A percentile compares a stretch with the other conserved stretches of the same genome.
Evolutionary conservation across 176 grass and related monocot species (phyloP).

Genomic region (Eragrostis nindensis): DNA sequence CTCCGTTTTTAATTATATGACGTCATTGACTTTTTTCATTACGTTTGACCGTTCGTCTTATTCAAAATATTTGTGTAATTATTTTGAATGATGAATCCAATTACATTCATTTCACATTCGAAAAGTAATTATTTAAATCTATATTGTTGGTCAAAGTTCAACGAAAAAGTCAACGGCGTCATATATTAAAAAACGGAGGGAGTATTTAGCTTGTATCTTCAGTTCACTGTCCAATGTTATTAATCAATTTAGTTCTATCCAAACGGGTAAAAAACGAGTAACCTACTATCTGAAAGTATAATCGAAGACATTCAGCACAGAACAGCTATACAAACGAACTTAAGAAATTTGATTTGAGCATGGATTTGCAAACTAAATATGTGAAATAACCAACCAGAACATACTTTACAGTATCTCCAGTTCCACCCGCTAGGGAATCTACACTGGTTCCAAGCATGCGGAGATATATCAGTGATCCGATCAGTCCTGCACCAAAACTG

Average conservation of each 20-base stretch:
- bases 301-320: background rate
- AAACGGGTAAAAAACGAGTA: background rate
- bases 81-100: too few species aligned
- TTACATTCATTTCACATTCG: too few species aligned
- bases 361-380: background rate
- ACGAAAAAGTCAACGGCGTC: too few species aligned
- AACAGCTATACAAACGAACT: conserved; percentile 22
- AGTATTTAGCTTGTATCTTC: background rate
- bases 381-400: conserved; percentile 25
- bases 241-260: conserved; percentile 15
- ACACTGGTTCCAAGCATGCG: conserved; percentile 93
- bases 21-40: too few species aligned
- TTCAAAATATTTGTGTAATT: too few species aligned
- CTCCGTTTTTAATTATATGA: too few species aligned
- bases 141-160: too few species aligned
- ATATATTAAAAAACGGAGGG: too few species aligned
- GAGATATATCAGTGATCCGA: conserved; percentile 91
- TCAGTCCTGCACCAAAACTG: conserved; percentile 84
- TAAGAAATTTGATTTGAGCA: background rate
- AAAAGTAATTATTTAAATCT: too few species aligned
- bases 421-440: conserved; percentile 88
- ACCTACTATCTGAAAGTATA: conserved; percentile 7
- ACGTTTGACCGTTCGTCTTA: too few species aligned
- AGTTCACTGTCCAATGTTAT: conserved; percentile 9
- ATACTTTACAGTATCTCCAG: conserved; percentile 78